These are phyloP conservation scores for Russula sp. DNA, from an alignment of 768 basidiomycete genomes.

Conservation along the genomic window DNA sequence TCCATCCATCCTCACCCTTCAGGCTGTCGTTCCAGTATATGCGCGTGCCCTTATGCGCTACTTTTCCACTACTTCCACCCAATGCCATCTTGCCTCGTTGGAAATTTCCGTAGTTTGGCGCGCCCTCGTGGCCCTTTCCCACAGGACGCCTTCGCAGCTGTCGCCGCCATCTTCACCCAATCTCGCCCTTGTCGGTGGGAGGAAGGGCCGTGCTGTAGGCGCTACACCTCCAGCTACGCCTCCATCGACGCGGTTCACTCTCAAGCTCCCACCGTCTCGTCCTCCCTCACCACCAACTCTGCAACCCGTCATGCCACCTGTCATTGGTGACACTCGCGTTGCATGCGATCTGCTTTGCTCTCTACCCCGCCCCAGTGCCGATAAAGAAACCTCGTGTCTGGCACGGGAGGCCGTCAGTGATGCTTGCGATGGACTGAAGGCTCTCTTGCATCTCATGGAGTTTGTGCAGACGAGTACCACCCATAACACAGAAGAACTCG, in stretches of 20 bases:
- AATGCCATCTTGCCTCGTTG: slow-evolving; percentile 58
- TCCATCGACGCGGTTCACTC: slow-evolving; percentile 49
- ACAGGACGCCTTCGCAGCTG: slow-evolving; percentile 40
- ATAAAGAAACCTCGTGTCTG: slow-evolving; percentile 40
- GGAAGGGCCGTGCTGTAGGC: slow-evolving; percentile 28
- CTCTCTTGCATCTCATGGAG: slow-evolving; percentile 52
- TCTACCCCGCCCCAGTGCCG: slow-evolving; percentile 54
- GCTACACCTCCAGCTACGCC: slow-evolving; percentile 51
- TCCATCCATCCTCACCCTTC: slow-evolving; percentile 53
- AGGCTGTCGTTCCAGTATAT: slow-evolving; percentile 55
- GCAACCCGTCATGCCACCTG: slow-evolving; percentile 31
- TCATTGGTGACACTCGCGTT: slow-evolving; percentile 51
- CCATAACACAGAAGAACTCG: slow-evolving; percentile 24
- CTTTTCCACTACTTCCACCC: slow-evolving; percentile 45
- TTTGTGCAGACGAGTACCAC: slow-evolving; percentile 23
- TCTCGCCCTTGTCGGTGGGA: slow-evolving; percentile 25
- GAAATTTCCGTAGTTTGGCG: slow-evolving; percentile 72
- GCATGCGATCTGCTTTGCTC: slow-evolving; percentile 52
- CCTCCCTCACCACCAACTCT: slow-evolving; percentile 52
- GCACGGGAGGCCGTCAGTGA: slow-evolving; percentile 81
- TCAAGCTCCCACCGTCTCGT: slow-evolving; percentile 59
- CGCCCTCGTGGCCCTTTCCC: slow-evolving; percentile 59
- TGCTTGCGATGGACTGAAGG: slow-evolving; percentile 57
- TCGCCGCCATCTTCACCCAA: slow-evolving; percentile 36
- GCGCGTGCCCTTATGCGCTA: slow-evolving; percentile 49